Base-by-base conservation (phyloP, 1,284 basidiomycete genomes). In the Pseudozyma tsukubaensis region DNA sequence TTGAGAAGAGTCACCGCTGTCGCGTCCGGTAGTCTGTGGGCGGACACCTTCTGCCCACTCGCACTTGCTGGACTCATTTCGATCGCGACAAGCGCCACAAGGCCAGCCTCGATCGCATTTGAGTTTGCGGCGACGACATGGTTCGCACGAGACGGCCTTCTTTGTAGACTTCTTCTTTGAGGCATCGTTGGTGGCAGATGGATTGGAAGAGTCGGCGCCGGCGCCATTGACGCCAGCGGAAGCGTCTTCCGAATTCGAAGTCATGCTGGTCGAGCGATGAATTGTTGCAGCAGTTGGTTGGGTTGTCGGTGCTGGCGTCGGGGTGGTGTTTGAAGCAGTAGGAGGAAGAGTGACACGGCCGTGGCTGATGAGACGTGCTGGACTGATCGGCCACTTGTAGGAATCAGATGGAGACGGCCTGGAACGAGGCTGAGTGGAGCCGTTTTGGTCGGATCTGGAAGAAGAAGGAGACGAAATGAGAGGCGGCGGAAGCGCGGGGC, bases 121-220 rank as follows among this genome's bases (percentile, higher is more conserved):
- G 53, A 81, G 78, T 50, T 81, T 81, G 16, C 80, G 64, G 9
- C 80, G 59, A 34, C 79, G 72, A 62, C 79, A 80, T 32, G 76
- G 54, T 21, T 81, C 78, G 63, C 79, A 81, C 43, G 78, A 80
- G 34, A 78, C 78, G 43, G 79, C 79, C 40, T 81, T 81, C 32
- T 79, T 79, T 8, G 74, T 77, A 0, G 77, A 69, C 43, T 79
- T 81, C 43, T 63, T 74, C 59, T 66, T 70, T 16, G 44, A n/a
- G 4, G 61, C 34, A n/a, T 69, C 58, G 44, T 50, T 44, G 21
- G 13, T 43, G 24, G 24, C 24, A 29, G 24, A 29, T 32, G 35
- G 48, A 18, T 35, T 50, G 14, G 48, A 18, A 10, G 40, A 18
- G 13, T 45, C 19, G n/a, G 61, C n/a, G 13, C 47, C 60, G 10